Conservation (phyloP, 2,329 filamentous ascomycete species). For the Aspergillus luchuensis region DNA sequence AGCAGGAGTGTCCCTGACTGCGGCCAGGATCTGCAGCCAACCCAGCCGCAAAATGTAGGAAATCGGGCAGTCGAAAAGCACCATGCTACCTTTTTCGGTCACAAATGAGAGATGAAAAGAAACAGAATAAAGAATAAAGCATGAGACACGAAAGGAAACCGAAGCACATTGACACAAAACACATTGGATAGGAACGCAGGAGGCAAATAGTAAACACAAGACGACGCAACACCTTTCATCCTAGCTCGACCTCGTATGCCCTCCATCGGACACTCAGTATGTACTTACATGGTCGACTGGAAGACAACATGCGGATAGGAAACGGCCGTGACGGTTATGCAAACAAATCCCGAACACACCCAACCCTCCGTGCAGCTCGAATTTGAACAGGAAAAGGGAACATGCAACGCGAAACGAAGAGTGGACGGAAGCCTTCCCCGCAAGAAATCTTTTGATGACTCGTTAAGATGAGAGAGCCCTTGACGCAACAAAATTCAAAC, state of each 20-base stretch:
- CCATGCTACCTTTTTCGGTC: slow-evolving; percentile 12
- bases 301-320: slow-evolving; percentile 19
- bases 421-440: slow-evolving; percentile 27
- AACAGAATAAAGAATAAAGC: slow-evolving; percentile 5
- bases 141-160: slow-evolving; percentile 5
- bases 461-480: slow-evolving; percentile 23
- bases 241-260: slow-evolving; percentile 24
- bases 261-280: slow-evolving; percentile 21
- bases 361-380: slow-evolving; percentile 15
- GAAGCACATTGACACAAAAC: slow-evolving; percentile 10
- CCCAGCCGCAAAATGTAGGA: slow-evolving; percentile 21
- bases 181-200: slow-evolving; percentile 7
- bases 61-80: slow-evolving; percentile 18
- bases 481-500: slow-evolving; percentile 27
- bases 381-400: slow-evolving; percentile 15
- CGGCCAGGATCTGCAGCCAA: slow-evolving; percentile 8
- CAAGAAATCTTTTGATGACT: slow-evolving; percentile 28
- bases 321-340: slow-evolving; percentile 24
- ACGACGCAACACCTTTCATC: slow-evolving; percentile 15
- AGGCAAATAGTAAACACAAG: slow-evolving; percentile 9
- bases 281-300: slow-evolving; percentile 26
- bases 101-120: slow-evolving; percentile 6
- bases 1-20: not conserved
- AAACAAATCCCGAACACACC: slow-evolving; percentile 21
- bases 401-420: slow-evolving; percentile 20